Conservation (phyloP, 768 basidiomycete genomes). For the Suillus cothurnatus region DNA sequence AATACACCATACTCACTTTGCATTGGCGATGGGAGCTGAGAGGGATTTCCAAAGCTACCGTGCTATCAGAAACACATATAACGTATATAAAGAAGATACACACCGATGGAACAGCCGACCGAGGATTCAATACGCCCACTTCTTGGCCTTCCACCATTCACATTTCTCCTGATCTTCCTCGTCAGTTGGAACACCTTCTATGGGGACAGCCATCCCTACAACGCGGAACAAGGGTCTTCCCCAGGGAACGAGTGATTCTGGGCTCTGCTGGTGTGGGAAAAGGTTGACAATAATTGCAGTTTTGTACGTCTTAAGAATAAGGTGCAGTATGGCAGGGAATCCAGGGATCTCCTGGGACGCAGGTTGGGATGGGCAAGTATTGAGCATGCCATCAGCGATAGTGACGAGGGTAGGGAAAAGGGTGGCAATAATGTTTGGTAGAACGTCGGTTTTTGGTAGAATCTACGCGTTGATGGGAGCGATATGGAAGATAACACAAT, state of each 20-base stretch:
- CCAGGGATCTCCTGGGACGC: slow-evolving; percentile 71
- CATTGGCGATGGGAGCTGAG: slow-evolving; percentile 76
- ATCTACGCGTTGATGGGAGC: slow-evolving; percentile 52
- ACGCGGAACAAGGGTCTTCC: slow-evolving; percentile 80
- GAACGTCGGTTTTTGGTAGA: slow-evolving; percentile 63
- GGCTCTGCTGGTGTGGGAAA: slow-evolving; percentile 69
- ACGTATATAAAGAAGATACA: slow-evolving; percentile 2
- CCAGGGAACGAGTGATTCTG: slow-evolving; percentile 84
- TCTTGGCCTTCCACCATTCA: slow-evolving; percentile 93
- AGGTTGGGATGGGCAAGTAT: slow-evolving; percentile 54
- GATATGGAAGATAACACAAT: background rate
- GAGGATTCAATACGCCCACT: slow-evolving; percentile 83
- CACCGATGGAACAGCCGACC: slow-evolving; percentile 79
- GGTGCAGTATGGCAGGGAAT: slow-evolving; percentile 81
- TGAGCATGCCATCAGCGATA: slow-evolving; percentile 70
- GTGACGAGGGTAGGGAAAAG: slow-evolving; percentile 76
- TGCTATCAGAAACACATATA: slow-evolving; percentile 9
- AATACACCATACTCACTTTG: slow-evolving; percentile 71
- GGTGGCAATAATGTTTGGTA: slow-evolving; percentile 58
- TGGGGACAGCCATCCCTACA: slow-evolving; percentile 70
- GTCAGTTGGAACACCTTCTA: slow-evolving; percentile 65
- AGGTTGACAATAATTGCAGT: slow-evolving; percentile 78
- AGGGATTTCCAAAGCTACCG: slow-evolving; percentile 79
- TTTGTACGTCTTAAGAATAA: slow-evolving; percentile 87
- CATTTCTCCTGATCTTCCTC: slow-evolving; percentile 74